phyloP scores from a whole-genome alignment of 73 alveolate species.

The Durusdinium trenchii region DNA sequence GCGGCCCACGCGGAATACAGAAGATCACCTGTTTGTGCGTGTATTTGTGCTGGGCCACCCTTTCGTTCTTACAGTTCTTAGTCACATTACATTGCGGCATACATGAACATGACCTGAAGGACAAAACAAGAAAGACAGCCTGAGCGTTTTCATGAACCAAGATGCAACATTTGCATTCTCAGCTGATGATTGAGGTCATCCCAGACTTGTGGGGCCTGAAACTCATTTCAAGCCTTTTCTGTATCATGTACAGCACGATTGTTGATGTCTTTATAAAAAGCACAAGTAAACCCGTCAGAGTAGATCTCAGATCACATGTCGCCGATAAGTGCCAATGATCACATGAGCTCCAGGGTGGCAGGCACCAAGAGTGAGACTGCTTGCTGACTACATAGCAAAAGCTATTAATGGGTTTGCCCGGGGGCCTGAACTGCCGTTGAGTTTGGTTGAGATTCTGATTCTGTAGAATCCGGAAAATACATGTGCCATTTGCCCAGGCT shows the following conservation, averaged over 20 bases:
- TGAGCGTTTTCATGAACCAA: background rate
- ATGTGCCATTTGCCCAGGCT: background rate
- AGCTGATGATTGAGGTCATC: slow-evolving; percentile 38
- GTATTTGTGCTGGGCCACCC: too few relatives aligned
- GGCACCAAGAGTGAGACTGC: slow-evolving; percentile 62
- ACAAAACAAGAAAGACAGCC: background rate
- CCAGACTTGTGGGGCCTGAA: slow-evolving; percentile 85
- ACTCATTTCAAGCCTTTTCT: background rate
- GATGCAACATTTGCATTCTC: background rate
- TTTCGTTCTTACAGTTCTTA: background rate
- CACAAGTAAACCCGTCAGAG: background rate
- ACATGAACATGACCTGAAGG: background rate
- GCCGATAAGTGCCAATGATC: too few relatives aligned
- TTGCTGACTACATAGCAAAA: slow-evolving; percentile 55
- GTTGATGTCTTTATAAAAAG: background rate
- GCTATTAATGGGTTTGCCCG: slow-evolving; percentile 47
- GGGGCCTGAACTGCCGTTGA: background rate
- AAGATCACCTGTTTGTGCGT: too few relatives aligned
- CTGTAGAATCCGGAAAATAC: background rate
- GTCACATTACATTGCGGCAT: background rate
- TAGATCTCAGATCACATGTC: background rate
- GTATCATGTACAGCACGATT: background rate
- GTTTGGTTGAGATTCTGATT: background rate
- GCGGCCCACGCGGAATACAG: too few relatives aligned
- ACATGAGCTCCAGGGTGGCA: slow-evolving; percentile 92